A percentile compares a stretch with the other conserved stretches of the same genome.
phyloP scores from a whole-genome alignment of 345 rosid species.

The Linum usitatissimum region DNA sequence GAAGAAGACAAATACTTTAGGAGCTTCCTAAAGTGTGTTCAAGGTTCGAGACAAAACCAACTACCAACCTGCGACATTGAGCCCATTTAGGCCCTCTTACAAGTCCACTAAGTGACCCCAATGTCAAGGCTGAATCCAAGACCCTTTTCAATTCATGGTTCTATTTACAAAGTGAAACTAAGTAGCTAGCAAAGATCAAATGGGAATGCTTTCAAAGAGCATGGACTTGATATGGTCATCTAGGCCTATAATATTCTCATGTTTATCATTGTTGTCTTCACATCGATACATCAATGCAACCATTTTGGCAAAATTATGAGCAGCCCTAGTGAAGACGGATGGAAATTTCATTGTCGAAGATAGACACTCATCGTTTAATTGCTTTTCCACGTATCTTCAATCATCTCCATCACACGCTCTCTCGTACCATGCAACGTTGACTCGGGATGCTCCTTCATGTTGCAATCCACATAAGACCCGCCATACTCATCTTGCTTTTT shows the following conservation, averaged over 20 bases:
- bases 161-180: no score
- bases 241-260: neutral
- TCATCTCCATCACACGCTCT: neutral
- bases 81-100: no score
- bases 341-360: neutral
- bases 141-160: no score
- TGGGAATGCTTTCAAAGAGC: neutral
- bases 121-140: no score
- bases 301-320: neutral
- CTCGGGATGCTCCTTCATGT: slow-evolving; percentile 3
- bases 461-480: neutral
- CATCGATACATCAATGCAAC: neutral
- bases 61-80: no score
- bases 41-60: no score
- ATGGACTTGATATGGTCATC: neutral
- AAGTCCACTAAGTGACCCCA: no score
- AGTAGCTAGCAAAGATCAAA: neutral
- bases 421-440: neutral
- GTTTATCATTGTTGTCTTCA: neutral
- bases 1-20: no score
- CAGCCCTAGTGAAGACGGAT: neutral
- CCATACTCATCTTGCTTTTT: neutral
- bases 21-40: no score
- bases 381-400: slow-evolving; percentile 1
- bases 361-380: neutral